Conservation (phyloP, 2,329 filamentous ascomycete genomes). For the Dothiorella sarmentorum region DNA sequence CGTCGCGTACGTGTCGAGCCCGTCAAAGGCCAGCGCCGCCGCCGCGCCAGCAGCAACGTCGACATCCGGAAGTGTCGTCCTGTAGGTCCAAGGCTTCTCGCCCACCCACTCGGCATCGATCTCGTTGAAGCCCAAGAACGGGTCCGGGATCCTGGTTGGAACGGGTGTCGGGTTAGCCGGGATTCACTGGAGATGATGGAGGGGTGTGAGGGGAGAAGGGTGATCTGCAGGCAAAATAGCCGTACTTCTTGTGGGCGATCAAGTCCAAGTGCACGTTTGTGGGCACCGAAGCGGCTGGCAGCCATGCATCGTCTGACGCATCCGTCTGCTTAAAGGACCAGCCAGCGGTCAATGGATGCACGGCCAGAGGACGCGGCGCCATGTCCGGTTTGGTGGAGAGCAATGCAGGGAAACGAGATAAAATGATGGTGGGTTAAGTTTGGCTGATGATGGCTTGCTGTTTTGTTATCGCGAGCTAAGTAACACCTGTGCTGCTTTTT, state of each 20-base stretch:
- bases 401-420: conserved; percentile 2
- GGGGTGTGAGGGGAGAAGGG: background rate
- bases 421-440: background rate
- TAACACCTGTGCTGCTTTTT: no score
- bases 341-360: conserved; percentile 36
- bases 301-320: conserved; percentile 39
- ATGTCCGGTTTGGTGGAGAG: background rate
- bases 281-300: conserved; percentile 44
- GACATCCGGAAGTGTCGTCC: conserved; percentile 37
- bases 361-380: conserved; percentile 22
- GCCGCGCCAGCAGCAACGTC: conserved; percentile 25
- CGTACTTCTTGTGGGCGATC: conserved; percentile 45
- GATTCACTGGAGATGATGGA: background rate
- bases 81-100: conserved; percentile 48
- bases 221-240: conserved; percentile 10
- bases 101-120: conserved; percentile 49
- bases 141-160: conserved; percentile 46
- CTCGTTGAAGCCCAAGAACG: conserved; percentile 51
- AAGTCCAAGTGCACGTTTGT: conserved; percentile 49
- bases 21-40: conserved; percentile 58
- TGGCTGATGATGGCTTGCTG: no score
- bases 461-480: background rate
- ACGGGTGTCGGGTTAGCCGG: background rate
- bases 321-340: conserved; percentile 48
- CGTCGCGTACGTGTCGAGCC: conserved; percentile 61